Evolutionary conservation across 306 rosid genomes (phyloP), one percentile per base, ranked within the genome.

Genomic region (Vicia faba): DNA sequence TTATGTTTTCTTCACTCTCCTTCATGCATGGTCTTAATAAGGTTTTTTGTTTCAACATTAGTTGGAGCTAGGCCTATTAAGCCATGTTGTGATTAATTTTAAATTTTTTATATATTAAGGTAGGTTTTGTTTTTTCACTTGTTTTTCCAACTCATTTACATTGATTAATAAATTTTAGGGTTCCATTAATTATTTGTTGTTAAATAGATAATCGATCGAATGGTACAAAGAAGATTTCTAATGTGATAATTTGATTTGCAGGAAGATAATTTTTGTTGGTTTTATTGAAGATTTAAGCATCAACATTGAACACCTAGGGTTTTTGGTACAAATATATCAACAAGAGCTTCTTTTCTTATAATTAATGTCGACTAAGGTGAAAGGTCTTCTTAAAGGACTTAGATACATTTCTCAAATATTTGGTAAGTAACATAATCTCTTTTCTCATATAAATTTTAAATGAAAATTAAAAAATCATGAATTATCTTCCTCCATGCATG

Each of bases 361-460:
- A 31, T 33, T 14, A 68, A 90, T 91, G 97, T 48, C 84, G 20
- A 79, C 84, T 65, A 82, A 82, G 79, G 91, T 87, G 77, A 92
- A 92, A 80, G 91, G 90, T 33, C 71, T 92, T 74, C 75, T 92
- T 4, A 92, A 89, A 75, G 98, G 98, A 61, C 73, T 92, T n/a
- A 82, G 73, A 81, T 74, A 92, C 84, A 80, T 91, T 63, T 85
- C 95, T 16, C 86, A 84, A 5, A 84, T 87, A 45, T 92, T 92
- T 70, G 98, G 98, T 89, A 76, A 61, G 85, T 73, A 16, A 7
- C 36, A 39, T 39, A 23, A 25, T 50, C 2, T 50, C 7, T 2
- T 39, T 58, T 68, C 19, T 46, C 31, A 35, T 8, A 39, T n/a
- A 65, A 59, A 60, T 12, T 61, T 1, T 3, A 41, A 61, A 62